These are phyloP conservation scores for Colletotrichum horii DNA, from an alignment of 2,329 filamentous ascomycete genomes.

Conservation along the genomic window DNA sequence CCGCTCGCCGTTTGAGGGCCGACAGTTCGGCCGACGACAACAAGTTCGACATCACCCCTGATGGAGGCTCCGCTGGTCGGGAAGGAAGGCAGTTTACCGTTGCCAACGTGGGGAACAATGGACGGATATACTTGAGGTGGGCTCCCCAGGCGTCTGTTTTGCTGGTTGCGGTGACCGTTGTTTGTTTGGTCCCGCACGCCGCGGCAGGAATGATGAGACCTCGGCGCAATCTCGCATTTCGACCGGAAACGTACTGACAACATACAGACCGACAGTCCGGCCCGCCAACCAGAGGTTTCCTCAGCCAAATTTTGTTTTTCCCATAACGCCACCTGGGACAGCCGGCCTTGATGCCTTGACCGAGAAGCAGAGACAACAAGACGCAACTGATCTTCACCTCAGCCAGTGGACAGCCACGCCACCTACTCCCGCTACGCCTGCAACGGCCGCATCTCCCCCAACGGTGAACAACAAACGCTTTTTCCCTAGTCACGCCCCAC, in stretches of 20 bases:
- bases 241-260: conserved; percentile 23
- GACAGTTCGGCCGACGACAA: conserved; percentile 54
- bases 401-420: conserved; percentile 51
- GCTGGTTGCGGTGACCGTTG: conserved; percentile 1
- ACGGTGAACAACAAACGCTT: conserved; percentile 38
- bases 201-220: conserved; percentile 10
- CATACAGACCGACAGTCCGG: conserved; percentile 62
- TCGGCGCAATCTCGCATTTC: conserved; percentile 7
- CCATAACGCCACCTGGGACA: conserved; percentile 64
- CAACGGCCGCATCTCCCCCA: conserved; percentile 31
- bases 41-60: conserved; percentile 62
- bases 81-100: conserved; percentile 79
- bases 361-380: conserved; percentile 30
- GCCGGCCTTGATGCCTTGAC: conserved; percentile 57
- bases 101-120: conserved; percentile 82
- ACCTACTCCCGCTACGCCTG: conserved; percentile 25
- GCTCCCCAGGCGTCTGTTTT: conserved; percentile 25
- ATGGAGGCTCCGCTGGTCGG: conserved; percentile 64
- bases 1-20: conserved; percentile 47
- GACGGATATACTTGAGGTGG: conserved; percentile 82
- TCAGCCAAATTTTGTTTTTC: conserved; percentile 65
- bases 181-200: neutral
- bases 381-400: conserved; percentile 32
- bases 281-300: conserved; percentile 66
- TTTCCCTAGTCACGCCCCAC: conserved; percentile 31